Conservation (phyloP, 1,284 basidiomycete genomes). For the Sanghuangporus weigelae region DNA sequence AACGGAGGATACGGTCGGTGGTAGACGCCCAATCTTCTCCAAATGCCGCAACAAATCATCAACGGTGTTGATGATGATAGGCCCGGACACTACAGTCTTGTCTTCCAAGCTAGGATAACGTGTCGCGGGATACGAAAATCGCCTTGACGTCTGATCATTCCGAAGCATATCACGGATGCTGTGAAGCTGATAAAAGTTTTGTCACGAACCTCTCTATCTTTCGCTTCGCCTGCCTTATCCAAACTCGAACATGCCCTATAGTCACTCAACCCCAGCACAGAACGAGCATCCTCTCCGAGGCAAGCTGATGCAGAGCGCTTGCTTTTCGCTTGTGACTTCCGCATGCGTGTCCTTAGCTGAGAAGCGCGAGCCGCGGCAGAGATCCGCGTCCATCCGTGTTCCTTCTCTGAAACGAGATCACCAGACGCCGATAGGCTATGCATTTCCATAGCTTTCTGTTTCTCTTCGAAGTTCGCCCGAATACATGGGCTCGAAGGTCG, state of each 20-base stretch:
- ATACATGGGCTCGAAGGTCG: background rate
- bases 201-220: background rate
- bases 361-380: conserved; percentile 1
- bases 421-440: conserved; percentile 9
- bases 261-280: background rate
- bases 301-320: background rate
- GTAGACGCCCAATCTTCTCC: background rate
- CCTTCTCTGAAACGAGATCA: conserved; percentile 1
- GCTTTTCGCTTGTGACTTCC: background rate
- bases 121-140: background rate
- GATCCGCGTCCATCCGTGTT: background rate
- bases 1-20: background rate
- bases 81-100: background rate
- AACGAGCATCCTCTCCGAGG: background rate
- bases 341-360: conserved; percentile 2
- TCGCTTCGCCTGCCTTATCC: background rate
- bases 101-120: background rate
- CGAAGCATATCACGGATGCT: background rate
- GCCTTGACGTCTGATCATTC: background rate
- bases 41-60: conserved; percentile 3
- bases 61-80: conserved; percentile 2
- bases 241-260: background rate
- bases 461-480: background rate
- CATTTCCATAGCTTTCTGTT: conserved; percentile 1
- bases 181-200: background rate